phyloP scores from a whole-genome alignment of 2,329 filamentous ascomycete species.

The Dothideomycetidae sp. region DNA sequence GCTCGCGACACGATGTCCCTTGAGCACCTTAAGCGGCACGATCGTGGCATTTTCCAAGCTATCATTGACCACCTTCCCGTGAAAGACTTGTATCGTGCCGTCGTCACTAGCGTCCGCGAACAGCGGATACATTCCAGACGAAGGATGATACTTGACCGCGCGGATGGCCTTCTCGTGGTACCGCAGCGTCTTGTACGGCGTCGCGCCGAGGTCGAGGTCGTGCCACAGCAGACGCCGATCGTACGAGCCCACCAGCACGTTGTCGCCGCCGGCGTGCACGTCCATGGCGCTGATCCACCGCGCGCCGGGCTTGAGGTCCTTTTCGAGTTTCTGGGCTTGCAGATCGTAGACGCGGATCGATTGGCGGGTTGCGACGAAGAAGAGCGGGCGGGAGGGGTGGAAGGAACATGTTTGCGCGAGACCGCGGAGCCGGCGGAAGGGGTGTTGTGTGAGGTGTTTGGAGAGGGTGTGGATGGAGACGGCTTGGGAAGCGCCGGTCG shows the following conservation, averaged over 20 bases:
- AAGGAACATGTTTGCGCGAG: constrained; percentile 85
- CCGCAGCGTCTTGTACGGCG: constrained; percentile 90
- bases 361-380: constrained; percentile 92
- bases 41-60: constrained; percentile 94
- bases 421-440: constrained; percentile 64
- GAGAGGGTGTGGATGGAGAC: constrained; percentile 91
- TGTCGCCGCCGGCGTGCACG: constrained; percentile 84
- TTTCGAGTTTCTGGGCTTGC: constrained; percentile 77
- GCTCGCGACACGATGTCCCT: constrained; percentile 73
- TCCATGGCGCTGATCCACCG: constrained; percentile 92
- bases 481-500: constrained; percentile 55
- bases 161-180: constrained; percentile 91
- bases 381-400: constrained; percentile 81
- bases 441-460: constrained; percentile 87
- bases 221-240: constrained; percentile 92
- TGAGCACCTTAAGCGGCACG: constrained; percentile 86
- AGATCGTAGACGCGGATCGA: constrained; percentile 90
- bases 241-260: constrained; percentile 87
- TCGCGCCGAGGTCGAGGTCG: constrained; percentile 78
- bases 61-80: constrained; percentile 87
- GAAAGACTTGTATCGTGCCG: constrained; percentile 88
- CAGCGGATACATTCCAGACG: constrained; percentile 50
- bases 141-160: constrained; percentile 70
- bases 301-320: constrained; percentile 84
- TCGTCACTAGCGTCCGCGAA: constrained; percentile 95